Evolutionary conservation across 2,329 filamentous ascomycete genomes (phyloP).

Genomic region (Seiridium unicorne): DNA sequence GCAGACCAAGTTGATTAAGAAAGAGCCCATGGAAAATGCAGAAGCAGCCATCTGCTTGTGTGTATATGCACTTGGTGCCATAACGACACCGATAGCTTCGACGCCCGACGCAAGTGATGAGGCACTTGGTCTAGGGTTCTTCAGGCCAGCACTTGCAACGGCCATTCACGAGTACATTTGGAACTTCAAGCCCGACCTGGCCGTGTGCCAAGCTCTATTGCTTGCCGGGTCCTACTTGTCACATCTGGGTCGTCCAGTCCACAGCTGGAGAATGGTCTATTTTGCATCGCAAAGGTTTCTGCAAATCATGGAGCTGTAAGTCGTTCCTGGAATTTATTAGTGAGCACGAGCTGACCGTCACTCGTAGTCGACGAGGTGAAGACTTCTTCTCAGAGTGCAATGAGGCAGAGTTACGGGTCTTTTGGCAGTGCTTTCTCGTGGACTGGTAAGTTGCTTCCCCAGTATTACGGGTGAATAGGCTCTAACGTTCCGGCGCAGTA

Average conservation of each 20-base stretch:
- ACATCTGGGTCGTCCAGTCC: constrained; percentile 33
- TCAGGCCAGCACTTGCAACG: constrained; percentile 33
- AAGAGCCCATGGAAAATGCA: constrained; percentile 22
- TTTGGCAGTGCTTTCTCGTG: constrained; percentile 71
- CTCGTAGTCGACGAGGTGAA: constrained; percentile 15
- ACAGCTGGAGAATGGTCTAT: constrained; percentile 32
- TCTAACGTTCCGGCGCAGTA: constrained; percentile 38
- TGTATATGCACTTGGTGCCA: constrained; percentile 33
- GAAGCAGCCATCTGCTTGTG: constrained; percentile 33
- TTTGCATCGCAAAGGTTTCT: constrained; percentile 30
- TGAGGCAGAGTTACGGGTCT: constrained; percentile 55
- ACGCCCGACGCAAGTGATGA: constrained; percentile 20
- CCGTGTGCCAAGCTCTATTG: constrained; percentile 31
- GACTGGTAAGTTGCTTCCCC: constrained; percentile 54
- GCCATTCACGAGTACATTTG: constrained; percentile 29
- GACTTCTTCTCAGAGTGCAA: constrained; percentile 23
- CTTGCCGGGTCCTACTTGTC: constrained; percentile 36
- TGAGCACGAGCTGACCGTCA: constrained; percentile 6
- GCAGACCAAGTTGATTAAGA: constrained; percentile 23
- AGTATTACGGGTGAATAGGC: not conserved
- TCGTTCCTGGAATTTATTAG: not conserved
- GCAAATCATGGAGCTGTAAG: constrained; percentile 28
- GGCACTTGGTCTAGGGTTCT: constrained; percentile 28
- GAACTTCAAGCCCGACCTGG: constrained; percentile 28
- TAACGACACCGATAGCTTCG: constrained; percentile 16